Evolutionary conservation across 2,329 filamentous ascomycete genomes (phyloP).

Genomic region (Aspergillus sp.): DNA sequence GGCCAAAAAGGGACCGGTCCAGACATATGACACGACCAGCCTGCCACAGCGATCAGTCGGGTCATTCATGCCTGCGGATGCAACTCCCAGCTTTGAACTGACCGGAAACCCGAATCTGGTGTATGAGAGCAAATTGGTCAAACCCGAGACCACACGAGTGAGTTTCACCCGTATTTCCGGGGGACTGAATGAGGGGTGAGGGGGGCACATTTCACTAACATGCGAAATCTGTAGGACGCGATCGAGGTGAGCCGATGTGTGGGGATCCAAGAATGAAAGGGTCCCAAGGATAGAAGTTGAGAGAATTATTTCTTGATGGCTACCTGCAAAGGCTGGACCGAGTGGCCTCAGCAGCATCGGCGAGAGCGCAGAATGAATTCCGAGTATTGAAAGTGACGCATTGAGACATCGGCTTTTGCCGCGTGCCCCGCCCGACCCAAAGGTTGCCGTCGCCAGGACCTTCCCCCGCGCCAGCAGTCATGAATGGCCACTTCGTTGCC

Average conservation of each 20-base stretch:
- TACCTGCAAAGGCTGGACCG: too few relatives aligned
- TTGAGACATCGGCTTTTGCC: conserved; percentile 57
- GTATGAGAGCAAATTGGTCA: conserved; percentile 58
- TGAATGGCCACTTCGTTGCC: conserved; percentile 4
- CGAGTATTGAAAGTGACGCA: background rate
- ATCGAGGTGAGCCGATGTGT: conserved; percentile 37
- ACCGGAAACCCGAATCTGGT: conserved; percentile 64
- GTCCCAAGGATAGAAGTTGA: background rate
- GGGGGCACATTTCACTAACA: background rate
- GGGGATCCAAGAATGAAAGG: conserved; percentile 23
- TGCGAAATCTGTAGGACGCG: conserved; percentile 28
- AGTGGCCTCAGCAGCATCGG: conserved; percentile 7
- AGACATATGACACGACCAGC: conserved; percentile 21
- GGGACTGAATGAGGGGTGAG: too few relatives aligned
- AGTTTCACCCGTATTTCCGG: conserved; percentile 15
- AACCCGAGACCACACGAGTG: conserved; percentile 32
- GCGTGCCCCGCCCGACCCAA: conserved; percentile 44
- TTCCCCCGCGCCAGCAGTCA: conserved; percentile 31
- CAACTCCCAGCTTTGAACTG: conserved; percentile 30
- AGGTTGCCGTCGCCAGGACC: conserved; percentile 43
- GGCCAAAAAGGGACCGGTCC: conserved; percentile 29
- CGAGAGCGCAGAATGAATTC: conserved; percentile 9
- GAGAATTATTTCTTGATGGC: background rate
- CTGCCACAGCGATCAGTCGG: conserved; percentile 25
- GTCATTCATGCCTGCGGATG: conserved; percentile 28